Base-by-base conservation (phyloP, 257 asterid species). In the Nicotiana sylvestris region DNA sequence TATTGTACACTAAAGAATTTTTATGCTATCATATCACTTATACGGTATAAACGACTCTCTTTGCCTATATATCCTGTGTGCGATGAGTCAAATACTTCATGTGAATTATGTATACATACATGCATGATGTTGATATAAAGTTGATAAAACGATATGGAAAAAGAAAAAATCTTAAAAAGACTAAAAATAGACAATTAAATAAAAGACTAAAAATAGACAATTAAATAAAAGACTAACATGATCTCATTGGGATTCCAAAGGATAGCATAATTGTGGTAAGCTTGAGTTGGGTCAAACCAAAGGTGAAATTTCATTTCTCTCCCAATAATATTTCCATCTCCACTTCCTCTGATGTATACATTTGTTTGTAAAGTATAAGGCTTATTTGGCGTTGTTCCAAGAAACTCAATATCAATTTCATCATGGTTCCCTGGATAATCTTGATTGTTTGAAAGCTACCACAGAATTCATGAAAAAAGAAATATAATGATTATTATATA, bases 361-460 rank as follows among this genome's bases (percentile, higher is more conserved):
- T 95, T 95, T 27, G 98, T 95, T 83, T 93, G 98, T 78, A 95
- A 86, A 2, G 89, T 92, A 32, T 95, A 95, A 5, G 97, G 98
- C 80, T 91, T 92, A 49, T 88, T 93, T 74, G 78, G 82, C 27
- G 97, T 93, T 2, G 98, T 93, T 17, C 98, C 98, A 10, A 95
- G 93, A 83, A 95, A 95, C 86, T 93, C 98, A 2, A 95, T 89
- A 68, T 93, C 98, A 37, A 95, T 88, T 85, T 95, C 98, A 58
- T 95, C 98, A 53, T 94, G 98, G 85, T 90, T 69, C 13, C 98
- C 98, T 2, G 96, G 97, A 61, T 87, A 89, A 1, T 84, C 92
- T 84, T 92, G 93, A 21, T 80, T 87, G 81, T 95, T 93, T 5
- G 98, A 93, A 33, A 93, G 93, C 97, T 93, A 91, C 79, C 15